A percentile compares a stretch with the other conserved stretches of the same genome.
These are phyloP conservation scores for Litsea cubeba DNA, from an alignment of 164 flowering plant genomes.

Conservation along the genomic window DNA sequence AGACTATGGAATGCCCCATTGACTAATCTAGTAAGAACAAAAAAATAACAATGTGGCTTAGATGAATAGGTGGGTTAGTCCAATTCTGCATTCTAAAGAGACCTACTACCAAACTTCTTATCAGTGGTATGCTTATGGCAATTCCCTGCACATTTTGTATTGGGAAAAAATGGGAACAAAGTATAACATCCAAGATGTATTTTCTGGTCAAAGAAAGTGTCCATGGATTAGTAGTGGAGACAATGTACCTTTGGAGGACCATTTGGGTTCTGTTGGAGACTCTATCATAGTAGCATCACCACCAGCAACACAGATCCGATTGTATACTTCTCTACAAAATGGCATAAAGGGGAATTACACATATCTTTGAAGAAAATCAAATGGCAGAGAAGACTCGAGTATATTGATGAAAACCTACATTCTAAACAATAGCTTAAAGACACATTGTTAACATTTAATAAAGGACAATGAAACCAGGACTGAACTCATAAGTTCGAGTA, in stretches of 20 bases:
- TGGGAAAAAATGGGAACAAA: background rate
- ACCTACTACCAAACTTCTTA: background rate
- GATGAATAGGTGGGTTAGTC: background rate
- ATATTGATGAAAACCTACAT: background rate
- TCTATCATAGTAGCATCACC: constrained; percentile 59
- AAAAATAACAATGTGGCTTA: too few species aligned
- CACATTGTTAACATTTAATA: too few species aligned
- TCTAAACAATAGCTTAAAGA: background rate
- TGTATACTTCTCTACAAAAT: constrained; percentile 46
- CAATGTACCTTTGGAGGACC: constrained; percentile 69
- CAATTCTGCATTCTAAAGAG: background rate
- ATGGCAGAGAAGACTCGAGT: background rate
- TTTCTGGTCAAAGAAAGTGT: background rate
- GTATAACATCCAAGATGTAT: background rate
- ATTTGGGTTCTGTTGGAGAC: constrained; percentile 91
- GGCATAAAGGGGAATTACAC: background rate
- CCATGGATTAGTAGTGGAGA: background rate
- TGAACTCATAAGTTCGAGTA: background rate
- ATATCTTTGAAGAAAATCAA: constrained; percentile 1
- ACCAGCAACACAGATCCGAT: constrained; percentile 83
- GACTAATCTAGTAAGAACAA: too few species aligned
- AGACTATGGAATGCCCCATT: background rate
- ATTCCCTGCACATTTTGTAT: too few species aligned
- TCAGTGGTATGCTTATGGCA: background rate
- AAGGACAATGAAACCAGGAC: background rate